These are phyloP conservation scores for Carex littledalei DNA, from an alignment of 176 grass and related monocot species.

Conservation along the genomic window DNA sequence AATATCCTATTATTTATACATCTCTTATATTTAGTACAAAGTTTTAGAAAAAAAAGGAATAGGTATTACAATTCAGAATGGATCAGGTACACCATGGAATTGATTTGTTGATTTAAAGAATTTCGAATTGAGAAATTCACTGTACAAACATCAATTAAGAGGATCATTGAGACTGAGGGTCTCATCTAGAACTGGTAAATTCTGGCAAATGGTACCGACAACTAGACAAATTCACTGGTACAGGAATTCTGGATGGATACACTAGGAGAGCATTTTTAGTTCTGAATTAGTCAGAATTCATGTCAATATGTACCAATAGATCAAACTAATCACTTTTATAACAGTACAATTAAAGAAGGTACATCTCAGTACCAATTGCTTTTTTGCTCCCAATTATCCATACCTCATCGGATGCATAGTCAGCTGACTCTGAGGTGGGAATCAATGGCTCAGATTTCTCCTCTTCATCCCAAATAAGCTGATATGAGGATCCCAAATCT, in stretches of 20 bases:
- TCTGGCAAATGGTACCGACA: not conserved
- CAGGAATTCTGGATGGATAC: too few species aligned
- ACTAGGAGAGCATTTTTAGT: not conserved
- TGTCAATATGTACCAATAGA: not conserved
- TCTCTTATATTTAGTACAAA: not conserved
- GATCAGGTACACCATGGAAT: not conserved
- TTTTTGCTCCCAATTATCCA: not conserved
- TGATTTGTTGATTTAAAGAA: not conserved
- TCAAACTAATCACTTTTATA: not conserved
- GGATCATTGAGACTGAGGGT: not conserved
- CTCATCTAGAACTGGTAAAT: not conserved
- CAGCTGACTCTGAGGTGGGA: conserved; percentile 16
- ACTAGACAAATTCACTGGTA: not conserved
- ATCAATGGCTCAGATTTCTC: conserved; percentile 58
- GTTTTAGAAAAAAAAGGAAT: not conserved
- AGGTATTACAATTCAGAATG: not conserved
- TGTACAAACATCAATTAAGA: not conserved
- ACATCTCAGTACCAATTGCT: not conserved
- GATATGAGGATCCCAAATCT: conserved; percentile 25
- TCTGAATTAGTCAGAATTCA: not conserved
- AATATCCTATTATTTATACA: conserved; percentile 33
- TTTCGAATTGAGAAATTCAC: not conserved
- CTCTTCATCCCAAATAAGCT: conserved; percentile 33
- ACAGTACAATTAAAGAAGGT: not conserved
- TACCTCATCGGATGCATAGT: conserved; percentile 55